Percentiles rank a stretch among this genome's conserved stretches.
These are phyloP conservation scores for Calonectria multiphialidica DNA, from an alignment of 2,329 filamentous ascomycete genomes.

Conservation along the genomic window DNA sequence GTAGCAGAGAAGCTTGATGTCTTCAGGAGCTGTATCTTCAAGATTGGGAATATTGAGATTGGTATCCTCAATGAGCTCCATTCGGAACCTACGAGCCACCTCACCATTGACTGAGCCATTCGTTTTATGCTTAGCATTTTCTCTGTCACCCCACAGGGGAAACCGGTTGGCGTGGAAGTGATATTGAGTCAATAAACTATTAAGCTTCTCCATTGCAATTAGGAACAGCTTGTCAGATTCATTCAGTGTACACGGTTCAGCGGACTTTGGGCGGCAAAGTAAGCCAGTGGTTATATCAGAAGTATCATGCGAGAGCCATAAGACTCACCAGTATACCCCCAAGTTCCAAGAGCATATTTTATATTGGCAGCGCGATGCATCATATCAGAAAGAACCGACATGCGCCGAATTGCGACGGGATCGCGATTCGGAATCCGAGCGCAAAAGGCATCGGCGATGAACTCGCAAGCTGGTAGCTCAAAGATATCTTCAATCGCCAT, in stretches of 20 bases:
- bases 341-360: not conserved
- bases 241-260: not conserved
- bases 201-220: conserved; percentile 12
- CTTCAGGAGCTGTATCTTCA: not conserved
- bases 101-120: conserved; percentile 9
- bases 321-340: conserved; percentile 9
- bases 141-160: not conserved
- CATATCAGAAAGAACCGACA: not conserved
- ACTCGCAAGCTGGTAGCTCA: not conserved
- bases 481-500: not conserved
- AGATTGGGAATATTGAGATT: not conserved
- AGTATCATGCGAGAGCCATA: not conserved
- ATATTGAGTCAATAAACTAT: not conserved
- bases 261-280: not conserved
- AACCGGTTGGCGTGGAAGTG: not conserved
- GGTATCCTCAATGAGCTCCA: conserved; percentile 1
- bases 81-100: conserved; percentile 2
- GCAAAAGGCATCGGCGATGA: not conserved
- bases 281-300: not conserved
- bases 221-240: not conserved
- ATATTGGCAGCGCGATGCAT: not conserved
- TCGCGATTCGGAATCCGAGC: not conserved
- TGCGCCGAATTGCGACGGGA: not conserved
- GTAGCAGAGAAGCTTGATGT: not conserved
- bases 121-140: not conserved